A percentile compares a stretch with the other conserved stretches of the same genome.
These are phyloP conservation scores for Pythium brassicae DNA, from an alignment of 352 stramenopile species.

Conservation along the genomic window DNA sequence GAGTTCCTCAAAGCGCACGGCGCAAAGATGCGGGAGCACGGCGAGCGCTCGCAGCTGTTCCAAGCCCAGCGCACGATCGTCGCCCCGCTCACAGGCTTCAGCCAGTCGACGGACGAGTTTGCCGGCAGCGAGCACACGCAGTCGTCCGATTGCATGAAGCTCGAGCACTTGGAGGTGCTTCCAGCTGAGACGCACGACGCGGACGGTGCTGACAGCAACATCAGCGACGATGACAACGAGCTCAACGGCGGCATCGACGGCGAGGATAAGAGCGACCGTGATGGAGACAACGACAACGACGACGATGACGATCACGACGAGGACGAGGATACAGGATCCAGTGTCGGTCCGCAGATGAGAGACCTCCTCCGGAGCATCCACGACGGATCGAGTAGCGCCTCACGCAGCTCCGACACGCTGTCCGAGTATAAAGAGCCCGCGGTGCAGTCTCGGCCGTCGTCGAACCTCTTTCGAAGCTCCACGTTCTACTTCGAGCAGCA, in stretches of 20 bases:
- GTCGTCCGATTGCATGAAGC: slow-evolving; percentile 14
- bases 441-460: not conserved
- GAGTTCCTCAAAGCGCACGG: slow-evolving; percentile 32
- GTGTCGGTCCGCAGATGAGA: not conserved
- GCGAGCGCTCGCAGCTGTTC: slow-evolving; percentile 27
- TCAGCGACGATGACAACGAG: not conserved
- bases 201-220: not conserved
- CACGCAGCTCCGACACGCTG: slow-evolving; percentile 5
- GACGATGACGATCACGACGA: not conserved
- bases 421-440: not conserved
- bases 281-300: not conserved
- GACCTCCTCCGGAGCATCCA: not conserved
- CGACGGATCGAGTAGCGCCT: not conserved
- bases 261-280: not conserved
- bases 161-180: slow-evolving; percentile 20
- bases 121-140: slow-evolving; percentile 8
- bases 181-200: not conserved
- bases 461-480: slow-evolving; percentile 7
- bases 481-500: slow-evolving; percentile 10
- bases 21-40: slow-evolving; percentile 17
- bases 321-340: not conserved
- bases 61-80: slow-evolving; percentile 25
- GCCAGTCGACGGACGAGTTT: slow-evolving; percentile 11
- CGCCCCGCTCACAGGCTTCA: slow-evolving; percentile 23
- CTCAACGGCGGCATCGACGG: not conserved